These are phyloP conservation scores for Trichosporon inkin DNA, from an alignment of 1,284 basidiomycete genomes.

Conservation along the genomic window DNA sequence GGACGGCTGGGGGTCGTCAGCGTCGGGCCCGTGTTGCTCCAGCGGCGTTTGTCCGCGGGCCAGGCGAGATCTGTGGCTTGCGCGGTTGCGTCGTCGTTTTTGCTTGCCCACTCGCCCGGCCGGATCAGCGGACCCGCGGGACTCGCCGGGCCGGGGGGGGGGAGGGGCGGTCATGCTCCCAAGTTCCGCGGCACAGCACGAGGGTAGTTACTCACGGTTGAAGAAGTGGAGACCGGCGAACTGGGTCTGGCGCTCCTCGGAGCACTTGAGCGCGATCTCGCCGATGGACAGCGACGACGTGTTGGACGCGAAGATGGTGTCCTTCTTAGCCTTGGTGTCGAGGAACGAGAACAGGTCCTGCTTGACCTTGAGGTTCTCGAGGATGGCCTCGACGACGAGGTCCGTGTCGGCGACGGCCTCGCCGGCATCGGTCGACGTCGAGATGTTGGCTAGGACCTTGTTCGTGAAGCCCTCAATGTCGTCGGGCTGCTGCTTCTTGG, in stretches of 20 bases:
- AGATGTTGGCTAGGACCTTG: slow-evolving; percentile 52
- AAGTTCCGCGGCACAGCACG: not conserved
- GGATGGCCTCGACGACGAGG: slow-evolving; percentile 59
- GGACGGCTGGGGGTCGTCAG: slow-evolving; percentile 32
- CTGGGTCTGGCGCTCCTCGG: slow-evolving; percentile 46
- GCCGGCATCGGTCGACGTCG: slow-evolving; percentile 54
- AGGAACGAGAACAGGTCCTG: slow-evolving; percentile 56
- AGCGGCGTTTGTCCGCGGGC: not conserved
- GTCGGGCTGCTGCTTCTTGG: slow-evolving; percentile 54
- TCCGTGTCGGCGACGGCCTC: slow-evolving; percentile 54
- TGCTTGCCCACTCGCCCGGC: too few relatives aligned
- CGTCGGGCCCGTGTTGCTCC: not conserved
- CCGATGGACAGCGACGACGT: slow-evolving; percentile 56
- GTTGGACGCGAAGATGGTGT: slow-evolving; percentile 56
- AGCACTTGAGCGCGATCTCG: slow-evolving; percentile 53
- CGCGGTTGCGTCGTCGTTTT: too few relatives aligned
- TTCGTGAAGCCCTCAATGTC: slow-evolving; percentile 50
- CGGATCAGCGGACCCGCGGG: too few relatives aligned
- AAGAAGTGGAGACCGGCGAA: slow-evolving; percentile 58
- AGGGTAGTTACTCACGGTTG: slow-evolving; percentile 43
- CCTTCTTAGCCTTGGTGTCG: slow-evolving; percentile 53
- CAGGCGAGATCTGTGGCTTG: slow-evolving; percentile 9
- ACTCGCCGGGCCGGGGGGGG: too few relatives aligned
- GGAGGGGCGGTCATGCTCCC: too few relatives aligned
- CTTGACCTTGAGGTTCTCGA: slow-evolving; percentile 58